phyloP scores from a whole-genome alignment of 2,329 filamentous ascomycete genomes.

The Diaporthe longicolla region DNA sequence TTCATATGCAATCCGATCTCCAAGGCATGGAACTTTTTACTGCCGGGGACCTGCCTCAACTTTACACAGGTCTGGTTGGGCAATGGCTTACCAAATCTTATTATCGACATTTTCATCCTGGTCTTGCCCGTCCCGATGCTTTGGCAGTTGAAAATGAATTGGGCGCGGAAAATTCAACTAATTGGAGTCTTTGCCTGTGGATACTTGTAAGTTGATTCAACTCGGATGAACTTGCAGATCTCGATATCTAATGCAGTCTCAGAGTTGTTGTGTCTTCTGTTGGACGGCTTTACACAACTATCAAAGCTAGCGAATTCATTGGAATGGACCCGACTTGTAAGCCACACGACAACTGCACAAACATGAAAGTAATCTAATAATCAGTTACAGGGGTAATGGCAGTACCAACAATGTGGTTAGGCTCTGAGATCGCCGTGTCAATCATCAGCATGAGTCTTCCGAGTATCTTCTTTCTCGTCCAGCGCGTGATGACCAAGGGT shows the following conservation, averaged over 20 bases:
- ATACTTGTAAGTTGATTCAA: not conserved
- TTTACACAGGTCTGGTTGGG: not conserved
- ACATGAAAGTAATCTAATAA: not conserved
- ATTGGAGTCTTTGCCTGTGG: not conserved
- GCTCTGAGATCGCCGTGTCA: not conserved
- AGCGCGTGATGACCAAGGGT: not conserved
- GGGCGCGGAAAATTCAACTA: not conserved
- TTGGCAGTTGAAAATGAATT: not conserved
- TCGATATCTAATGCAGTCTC: not conserved
- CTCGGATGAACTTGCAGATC: not conserved
- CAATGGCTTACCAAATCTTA: conserved; percentile 1
- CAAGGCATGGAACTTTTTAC: not conserved
- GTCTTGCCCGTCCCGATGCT: not conserved
- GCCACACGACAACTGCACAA: not conserved
- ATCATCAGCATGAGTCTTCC: conserved; percentile 1
- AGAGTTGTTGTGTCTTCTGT: not conserved
- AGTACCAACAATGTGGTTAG: not conserved
- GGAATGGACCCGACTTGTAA: not conserved
- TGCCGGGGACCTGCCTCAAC: not conserved
- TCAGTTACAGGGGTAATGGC: not conserved
- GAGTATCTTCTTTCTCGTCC: not conserved
- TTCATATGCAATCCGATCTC: not conserved
- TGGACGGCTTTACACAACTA: not conserved
- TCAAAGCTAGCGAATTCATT: not conserved
- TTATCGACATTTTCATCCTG: not conserved